Conservation (phyloP, 805 yeast genomes). For the Lachancea sp. region DNA sequence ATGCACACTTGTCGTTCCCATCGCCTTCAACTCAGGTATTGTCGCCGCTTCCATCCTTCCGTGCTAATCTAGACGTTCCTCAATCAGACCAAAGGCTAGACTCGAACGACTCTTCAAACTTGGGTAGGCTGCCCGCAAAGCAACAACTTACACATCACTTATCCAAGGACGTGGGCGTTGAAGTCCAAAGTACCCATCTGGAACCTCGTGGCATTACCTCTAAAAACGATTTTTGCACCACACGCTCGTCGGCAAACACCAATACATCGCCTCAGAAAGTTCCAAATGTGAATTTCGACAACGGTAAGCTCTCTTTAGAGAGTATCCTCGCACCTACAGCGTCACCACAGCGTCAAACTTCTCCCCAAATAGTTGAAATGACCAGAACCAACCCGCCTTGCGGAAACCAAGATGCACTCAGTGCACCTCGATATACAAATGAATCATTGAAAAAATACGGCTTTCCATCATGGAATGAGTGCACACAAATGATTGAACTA, state of each 20-base stretch:
- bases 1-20: not conserved
- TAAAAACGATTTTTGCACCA: too few species aligned
- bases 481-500: not conserved
- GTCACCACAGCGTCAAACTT: not conserved
- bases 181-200: too few species aligned
- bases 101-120: too few species aligned
- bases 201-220: too few species aligned
- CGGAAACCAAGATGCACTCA: not conserved
- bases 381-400: not conserved
- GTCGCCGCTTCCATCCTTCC: not conserved
- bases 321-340: not conserved
- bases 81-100: too few species aligned
- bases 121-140: too few species aligned
- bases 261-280: too few species aligned
- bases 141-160: too few species aligned
- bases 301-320: not conserved
- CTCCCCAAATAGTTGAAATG: not conserved
- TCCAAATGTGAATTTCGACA: too few species aligned
- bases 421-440: not conserved
- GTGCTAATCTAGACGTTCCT: too few species aligned
- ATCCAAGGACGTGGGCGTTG: too few species aligned
- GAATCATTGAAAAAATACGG: conserved; percentile 2
- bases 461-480: conserved; percentile 4
- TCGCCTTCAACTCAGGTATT: not conserved
- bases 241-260: too few species aligned